Base-by-base conservation (phyloP, 306 rosid genomes). In the Trifolium subterraneum region DNA sequence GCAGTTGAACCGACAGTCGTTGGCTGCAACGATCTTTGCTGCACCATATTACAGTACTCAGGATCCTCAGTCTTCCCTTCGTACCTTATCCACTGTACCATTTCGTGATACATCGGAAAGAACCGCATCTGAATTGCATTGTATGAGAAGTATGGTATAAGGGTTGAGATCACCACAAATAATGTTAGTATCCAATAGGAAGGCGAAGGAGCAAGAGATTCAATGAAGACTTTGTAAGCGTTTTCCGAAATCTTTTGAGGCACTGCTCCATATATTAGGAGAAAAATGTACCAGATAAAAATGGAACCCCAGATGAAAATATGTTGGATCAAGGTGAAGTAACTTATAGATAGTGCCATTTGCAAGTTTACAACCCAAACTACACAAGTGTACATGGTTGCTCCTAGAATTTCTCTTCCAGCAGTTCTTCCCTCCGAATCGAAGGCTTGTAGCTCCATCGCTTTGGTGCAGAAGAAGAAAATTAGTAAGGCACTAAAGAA, bases 281-380 rank as follows among this genome's bases (percentile, higher is more conserved):
- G 93, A 79, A 92, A 92, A 71, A 95, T 23, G 72, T 95, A 95
- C 98, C 98, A 95, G 42, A 95, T 1, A 60, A 83, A 85, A 71
- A 95, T 73, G 27, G 98, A 84, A 47, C 99, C 96, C 98, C 99
- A 95, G 80, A 95, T 89, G 84, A 86, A 71, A 74, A 92, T 63
- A 64, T 95, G 99, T 78, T 95, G 99, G 70, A 95, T 87, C 83
- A 95, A 72, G 80, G 99, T 92, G 91, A 95, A 92, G 93, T 95
- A 95, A 74, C 73, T 87, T 56, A 95, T 84, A 23, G 83, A 58
- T n/a, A 95, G 82, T 48, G 96, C 98, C 91, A 95, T 88, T 81
- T 95, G 99, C 85, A 92, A 72, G 86, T 95, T 95, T 66, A 95
- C 98, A n/a, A 84, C 96, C 98, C 99, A 95, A 59, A 95, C 97